Evolutionary conservation across 2,329 filamentous ascomycete species (phyloP).

Genomic region (Colletotrichum caudatum): DNA sequence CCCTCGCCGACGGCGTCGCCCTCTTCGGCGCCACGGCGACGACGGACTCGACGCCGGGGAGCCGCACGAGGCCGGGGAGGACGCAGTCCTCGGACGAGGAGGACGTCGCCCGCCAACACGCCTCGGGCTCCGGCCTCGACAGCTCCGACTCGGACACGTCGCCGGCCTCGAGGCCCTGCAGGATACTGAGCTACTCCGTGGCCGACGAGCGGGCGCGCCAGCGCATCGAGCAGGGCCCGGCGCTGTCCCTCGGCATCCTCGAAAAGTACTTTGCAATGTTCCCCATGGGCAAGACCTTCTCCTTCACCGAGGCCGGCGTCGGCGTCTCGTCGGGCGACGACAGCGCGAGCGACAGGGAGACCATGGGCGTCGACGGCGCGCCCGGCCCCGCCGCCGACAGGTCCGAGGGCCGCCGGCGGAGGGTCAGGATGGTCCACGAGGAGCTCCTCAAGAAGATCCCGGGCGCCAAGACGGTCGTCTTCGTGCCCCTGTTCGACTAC

Average conservation of each 20-base stretch:
- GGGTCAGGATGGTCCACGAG: constrained; percentile 47
- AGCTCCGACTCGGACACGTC: constrained; percentile 49
- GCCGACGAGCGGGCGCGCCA: constrained; percentile 45
- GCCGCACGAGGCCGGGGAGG: constrained; percentile 26
- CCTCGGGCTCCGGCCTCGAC: constrained; percentile 44
- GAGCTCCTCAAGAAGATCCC: constrained; percentile 52
- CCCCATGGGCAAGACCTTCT: constrained; percentile 48
- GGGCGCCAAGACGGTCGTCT: constrained; percentile 51
- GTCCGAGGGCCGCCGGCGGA: constrained; percentile 37
- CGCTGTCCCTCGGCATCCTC: constrained; percentile 47
- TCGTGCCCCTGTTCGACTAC: constrained; percentile 53
- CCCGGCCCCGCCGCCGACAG: background rate
- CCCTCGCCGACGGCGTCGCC: constrained; percentile 49
- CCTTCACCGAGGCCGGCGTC: constrained; percentile 48
- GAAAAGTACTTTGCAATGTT: constrained; percentile 50
- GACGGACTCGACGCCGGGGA: constrained; percentile 27
- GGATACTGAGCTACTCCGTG: constrained; percentile 48
- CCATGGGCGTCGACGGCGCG: constrained; percentile 20
- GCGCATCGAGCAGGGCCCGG: constrained; percentile 46
- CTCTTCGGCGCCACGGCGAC: constrained; percentile 49
- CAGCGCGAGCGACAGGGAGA: constrained; percentile 47
- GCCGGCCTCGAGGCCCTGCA: constrained; percentile 46
- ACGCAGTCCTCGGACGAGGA: constrained; percentile 41
- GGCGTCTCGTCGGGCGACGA: constrained; percentile 50
- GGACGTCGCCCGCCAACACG: constrained; percentile 33